Percentiles rank a stretch among this genome's conserved stretches.
Conservation (phyloP, 371 early-diverging fungal genomes). For the Mucor racemosus region DNA sequence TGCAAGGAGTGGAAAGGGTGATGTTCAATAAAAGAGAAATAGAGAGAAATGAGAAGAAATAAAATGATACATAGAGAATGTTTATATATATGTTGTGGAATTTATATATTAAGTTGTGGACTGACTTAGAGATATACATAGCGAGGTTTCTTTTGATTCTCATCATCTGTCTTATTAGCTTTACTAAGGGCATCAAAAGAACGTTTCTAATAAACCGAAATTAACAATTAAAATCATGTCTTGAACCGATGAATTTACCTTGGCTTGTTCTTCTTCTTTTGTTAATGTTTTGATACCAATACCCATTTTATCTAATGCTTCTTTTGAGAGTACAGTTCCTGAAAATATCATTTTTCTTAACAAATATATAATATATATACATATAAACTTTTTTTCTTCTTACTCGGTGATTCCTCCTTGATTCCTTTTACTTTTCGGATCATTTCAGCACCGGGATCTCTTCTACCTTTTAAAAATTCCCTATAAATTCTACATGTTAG, state of each 20-base stretch:
- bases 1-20: constrained; percentile 5
- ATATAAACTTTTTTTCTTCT: neutral
- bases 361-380: neutral
- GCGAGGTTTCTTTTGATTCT: constrained; percentile 36
- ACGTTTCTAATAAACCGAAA: constrained; percentile 34
- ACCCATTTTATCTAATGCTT: constrained; percentile 45
- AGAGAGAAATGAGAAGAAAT: constrained; percentile 9
- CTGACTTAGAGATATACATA: constrained; percentile 39
- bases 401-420: constrained; percentile 34
- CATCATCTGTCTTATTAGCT: constrained; percentile 12
- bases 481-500: constrained; percentile 24
- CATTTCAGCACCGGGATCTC: constrained; percentile 49
- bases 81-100: constrained; percentile 22
- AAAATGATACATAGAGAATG: constrained; percentile 26
- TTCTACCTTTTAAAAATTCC: constrained; percentile 39
- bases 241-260: constrained; percentile 26
- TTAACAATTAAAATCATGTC: neutral
- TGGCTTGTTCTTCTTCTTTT: constrained; percentile 38
- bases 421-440: constrained; percentile 46
- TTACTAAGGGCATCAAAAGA: constrained; percentile 36
- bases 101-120: constrained; percentile 24
- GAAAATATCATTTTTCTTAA: neutral
- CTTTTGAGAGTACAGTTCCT: constrained; percentile 34
- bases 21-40: neutral
- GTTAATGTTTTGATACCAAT: constrained; percentile 24